Conservation (phyloP, 2,329 filamentous ascomycete genomes). For the Neofusicoccum sp. region DNA sequence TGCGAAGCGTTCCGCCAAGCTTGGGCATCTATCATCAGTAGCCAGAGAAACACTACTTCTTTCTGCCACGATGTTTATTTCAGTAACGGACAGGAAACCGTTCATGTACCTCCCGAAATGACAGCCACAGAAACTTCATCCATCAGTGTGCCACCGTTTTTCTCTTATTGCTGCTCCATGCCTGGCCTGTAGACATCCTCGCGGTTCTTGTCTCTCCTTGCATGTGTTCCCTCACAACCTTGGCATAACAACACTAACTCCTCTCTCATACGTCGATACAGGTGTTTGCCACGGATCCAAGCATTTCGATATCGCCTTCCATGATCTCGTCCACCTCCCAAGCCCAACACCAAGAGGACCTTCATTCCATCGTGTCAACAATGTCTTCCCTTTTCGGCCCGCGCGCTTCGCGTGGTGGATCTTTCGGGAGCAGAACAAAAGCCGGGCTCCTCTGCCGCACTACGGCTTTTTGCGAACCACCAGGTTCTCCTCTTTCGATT, state of each 20-base stretch:
- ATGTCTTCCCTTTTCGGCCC: neutral
- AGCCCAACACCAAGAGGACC: neutral
- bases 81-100: too few relatives aligned
- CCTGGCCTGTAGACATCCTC: neutral
- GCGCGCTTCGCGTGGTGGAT: neutral
- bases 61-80: too few relatives aligned
- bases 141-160: too few relatives aligned
- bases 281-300: constrained; percentile 10
- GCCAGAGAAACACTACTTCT: neutral
- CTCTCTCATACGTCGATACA: neutral
- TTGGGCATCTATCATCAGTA: neutral
- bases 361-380: constrained; percentile 19
- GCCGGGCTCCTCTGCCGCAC: neutral
- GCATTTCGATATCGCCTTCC: constrained; percentile 12
- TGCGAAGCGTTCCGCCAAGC: neutral
- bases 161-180: too few relatives aligned
- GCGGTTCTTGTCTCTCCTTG: neutral
- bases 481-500: neutral
- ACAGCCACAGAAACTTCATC: too few relatives aligned
- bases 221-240: neutral
- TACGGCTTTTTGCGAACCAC: neutral
- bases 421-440: constrained; percentile 1
- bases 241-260: neutral
- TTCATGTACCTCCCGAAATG: too few relatives aligned
- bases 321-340: neutral